Conservation (phyloP, 257 asterid genomes). For the Solanum ahanhuiri region DNA sequence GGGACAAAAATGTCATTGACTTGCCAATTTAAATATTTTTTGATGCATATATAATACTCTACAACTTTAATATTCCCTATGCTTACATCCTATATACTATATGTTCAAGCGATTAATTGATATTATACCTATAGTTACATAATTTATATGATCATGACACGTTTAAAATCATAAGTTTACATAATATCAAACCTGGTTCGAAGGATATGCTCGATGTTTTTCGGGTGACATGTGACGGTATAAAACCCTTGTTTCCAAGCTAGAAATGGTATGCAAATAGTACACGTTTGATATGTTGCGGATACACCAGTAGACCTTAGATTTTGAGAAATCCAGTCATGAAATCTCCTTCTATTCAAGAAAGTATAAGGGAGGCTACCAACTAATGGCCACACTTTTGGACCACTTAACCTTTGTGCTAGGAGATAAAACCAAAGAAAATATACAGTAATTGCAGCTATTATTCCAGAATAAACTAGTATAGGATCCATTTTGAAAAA, state of each 20-base stretch:
- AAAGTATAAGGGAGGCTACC: constrained; percentile 66
- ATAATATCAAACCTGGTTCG: constrained; percentile 39
- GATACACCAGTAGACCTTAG: constrained; percentile 41
- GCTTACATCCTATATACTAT: neutral
- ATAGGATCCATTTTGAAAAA: constrained; percentile 26
- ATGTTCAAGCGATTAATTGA: neutral
- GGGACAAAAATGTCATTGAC: neutral
- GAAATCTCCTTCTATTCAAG: constrained; percentile 51
- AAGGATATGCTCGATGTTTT: constrained; percentile 71
- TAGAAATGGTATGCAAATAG: constrained; percentile 53
- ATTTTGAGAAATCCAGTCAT: constrained; percentile 72
- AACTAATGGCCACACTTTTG: constrained; percentile 52
- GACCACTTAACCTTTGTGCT: constrained; percentile 58
- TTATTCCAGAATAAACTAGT: constrained; percentile 5
- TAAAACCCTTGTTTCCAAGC: constrained; percentile 63
- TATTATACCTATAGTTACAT: neutral
- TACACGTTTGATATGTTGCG: constrained; percentile 70
- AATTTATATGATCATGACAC: neutral
- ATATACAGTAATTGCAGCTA: constrained; percentile 34
- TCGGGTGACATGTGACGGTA: constrained; percentile 76
- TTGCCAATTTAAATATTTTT: neutral
- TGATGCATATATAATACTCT: neutral
- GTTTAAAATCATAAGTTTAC: neutral
- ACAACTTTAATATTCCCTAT: neutral
- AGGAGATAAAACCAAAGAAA: constrained; percentile 56